Evolutionary conservation across 1,284 basidiomycete genomes (phyloP).

Genomic region (Jaminaea rosea): DNA sequence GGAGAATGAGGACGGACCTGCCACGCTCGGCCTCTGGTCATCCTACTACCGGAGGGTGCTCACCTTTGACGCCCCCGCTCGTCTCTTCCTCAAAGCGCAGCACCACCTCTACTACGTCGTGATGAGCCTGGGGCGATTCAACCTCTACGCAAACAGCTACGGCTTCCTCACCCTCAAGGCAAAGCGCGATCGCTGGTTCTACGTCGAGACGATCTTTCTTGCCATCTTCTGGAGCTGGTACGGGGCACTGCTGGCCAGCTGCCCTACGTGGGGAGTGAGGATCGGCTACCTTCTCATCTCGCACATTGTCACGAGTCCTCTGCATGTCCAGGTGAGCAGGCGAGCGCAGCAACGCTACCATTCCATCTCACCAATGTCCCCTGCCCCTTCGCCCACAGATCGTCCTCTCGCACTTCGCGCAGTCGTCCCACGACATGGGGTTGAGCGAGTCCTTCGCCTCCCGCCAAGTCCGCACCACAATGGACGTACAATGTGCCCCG

Average conservation of each 20-base stretch:
- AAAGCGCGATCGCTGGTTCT: slow-evolving; percentile 43
- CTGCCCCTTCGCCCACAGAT: slow-evolving; percentile 56
- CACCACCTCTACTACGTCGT: slow-evolving; percentile 89
- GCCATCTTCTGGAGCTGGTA: slow-evolving; percentile 75
- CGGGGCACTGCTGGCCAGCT: slow-evolving; percentile 55
- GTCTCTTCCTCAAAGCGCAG: slow-evolving; percentile 65
- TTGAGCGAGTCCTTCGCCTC: slow-evolving; percentile 82
- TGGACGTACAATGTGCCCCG: slow-evolving; percentile 80
- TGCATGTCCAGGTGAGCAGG: slow-evolving; percentile 63
- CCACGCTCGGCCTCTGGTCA: slow-evolving; percentile 59
- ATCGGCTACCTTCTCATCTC: slow-evolving; percentile 67
- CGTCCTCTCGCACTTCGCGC: slow-evolving; percentile 92
- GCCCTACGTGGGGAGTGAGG: slow-evolving; percentile 60
- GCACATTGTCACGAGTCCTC: slow-evolving; percentile 69
- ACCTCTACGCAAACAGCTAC: slow-evolving; percentile 86
- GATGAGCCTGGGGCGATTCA: slow-evolving; percentile 86
- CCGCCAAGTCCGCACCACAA: slow-evolving; percentile 88
- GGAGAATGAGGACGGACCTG: neutral
- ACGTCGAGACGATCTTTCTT: slow-evolving; percentile 61
- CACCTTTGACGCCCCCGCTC: slow-evolving; percentile 65
- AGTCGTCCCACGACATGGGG: slow-evolving; percentile 84
- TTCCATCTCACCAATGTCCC: too few species aligned
- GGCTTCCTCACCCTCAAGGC: slow-evolving; percentile 59
- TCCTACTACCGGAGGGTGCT: slow-evolving; percentile 89
- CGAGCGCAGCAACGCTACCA: too few species aligned